phyloP scores from a whole-genome alignment of 495 filamentous ascomycete species.

The Annulohypoxylon nitens region DNA sequence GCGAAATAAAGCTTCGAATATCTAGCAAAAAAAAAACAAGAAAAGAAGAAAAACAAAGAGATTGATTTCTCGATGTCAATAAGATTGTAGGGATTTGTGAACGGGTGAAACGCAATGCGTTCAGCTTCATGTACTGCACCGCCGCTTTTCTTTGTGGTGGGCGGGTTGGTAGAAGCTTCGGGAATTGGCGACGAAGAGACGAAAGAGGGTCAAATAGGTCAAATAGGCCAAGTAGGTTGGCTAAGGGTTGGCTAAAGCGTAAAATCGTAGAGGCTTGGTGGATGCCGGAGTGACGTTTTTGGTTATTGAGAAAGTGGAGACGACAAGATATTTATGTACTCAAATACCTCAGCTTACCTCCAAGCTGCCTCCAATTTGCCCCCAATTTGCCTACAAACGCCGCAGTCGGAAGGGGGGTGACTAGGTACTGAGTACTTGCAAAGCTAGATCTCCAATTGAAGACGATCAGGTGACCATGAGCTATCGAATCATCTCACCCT shows the following conservation, averaged over 20 bases:
- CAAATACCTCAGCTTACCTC: neutral
- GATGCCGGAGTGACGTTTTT: slow-evolving; percentile 43
- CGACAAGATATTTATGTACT: slow-evolving; percentile 16
- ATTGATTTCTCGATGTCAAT: slow-evolving; percentile 21
- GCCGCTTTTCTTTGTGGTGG: slow-evolving; percentile 41
- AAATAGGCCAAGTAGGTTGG: neutral
- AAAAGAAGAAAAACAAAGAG: slow-evolving; percentile 25
- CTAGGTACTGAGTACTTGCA: slow-evolving; percentile 23
- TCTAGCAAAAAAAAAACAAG: slow-evolving; percentile 15
- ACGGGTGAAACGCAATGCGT: slow-evolving; percentile 11
- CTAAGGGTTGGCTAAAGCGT: too few species aligned
- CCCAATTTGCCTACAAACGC: neutral
- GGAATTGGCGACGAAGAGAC: slow-evolving; percentile 46
- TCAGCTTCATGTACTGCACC: slow-evolving; percentile 35
- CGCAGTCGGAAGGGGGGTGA: neutral
- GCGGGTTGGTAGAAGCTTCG: slow-evolving; percentile 48
- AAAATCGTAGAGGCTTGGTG: too few species aligned
- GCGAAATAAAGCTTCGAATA: slow-evolving; percentile 9
- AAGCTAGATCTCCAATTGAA: slow-evolving; percentile 19
- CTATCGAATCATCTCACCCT: slow-evolving; percentile 19
- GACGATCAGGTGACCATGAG: slow-evolving; percentile 37
- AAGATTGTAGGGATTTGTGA: neutral
- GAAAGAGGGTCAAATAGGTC: slow-evolving; percentile 12
- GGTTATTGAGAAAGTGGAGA: slow-evolving; percentile 32
- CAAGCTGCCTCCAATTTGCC: neutral